Conservation (phyloP, 108 stramenopile genomes). For the Cyclotella distinguenda region DNA sequence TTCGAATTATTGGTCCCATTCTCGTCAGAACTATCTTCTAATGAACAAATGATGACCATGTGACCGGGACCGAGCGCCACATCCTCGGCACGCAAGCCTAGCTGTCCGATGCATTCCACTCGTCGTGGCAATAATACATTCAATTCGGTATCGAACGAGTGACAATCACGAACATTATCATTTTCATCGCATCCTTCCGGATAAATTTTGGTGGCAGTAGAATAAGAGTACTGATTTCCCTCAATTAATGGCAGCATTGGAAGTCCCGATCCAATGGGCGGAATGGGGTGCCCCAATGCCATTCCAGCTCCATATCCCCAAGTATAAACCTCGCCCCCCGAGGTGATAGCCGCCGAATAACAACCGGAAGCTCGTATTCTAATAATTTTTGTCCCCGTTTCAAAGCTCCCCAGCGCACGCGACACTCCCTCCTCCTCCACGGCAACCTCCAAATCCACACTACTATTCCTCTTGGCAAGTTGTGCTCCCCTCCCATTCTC, state of each 20-base stretch:
- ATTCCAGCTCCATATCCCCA: conserved; percentile 83
- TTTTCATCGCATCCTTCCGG: conserved; percentile 43
- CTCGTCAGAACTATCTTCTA: conserved; percentile 16
- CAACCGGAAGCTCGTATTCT: conserved; percentile 68
- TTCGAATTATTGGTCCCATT: conserved; percentile 1
- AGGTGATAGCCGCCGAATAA: conserved; percentile 73
- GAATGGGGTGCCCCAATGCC: conserved; percentile 66
- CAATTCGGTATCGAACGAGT: conserved; percentile 66
- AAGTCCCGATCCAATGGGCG: conserved; percentile 24
- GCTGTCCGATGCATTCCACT: conserved; percentile 49
- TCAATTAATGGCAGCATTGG: conserved; percentile 44
- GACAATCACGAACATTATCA: conserved; percentile 44
- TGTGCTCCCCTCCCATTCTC: neutral
- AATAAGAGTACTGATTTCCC: conserved; percentile 35
- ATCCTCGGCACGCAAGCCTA: conserved; percentile 49
- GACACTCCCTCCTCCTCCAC: conserved; percentile 45
- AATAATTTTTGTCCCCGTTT: conserved; percentile 39
- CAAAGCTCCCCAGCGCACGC: conserved; percentile 12
- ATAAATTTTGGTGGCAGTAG: conserved; percentile 36
- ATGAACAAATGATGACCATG: conserved; percentile 47
- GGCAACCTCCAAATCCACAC: conserved; percentile 33
- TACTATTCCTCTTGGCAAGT: conserved; percentile 25
- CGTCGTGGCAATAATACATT: conserved; percentile 67
- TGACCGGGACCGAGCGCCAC: conserved; percentile 47
- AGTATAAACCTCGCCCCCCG: conserved; percentile 71